Percentiles rank a stretch among this genome's conserved stretches.
These are phyloP conservation scores for Lachancea meyersii DNA, from an alignment of 805 yeast species.

Conservation along the genomic window DNA sequence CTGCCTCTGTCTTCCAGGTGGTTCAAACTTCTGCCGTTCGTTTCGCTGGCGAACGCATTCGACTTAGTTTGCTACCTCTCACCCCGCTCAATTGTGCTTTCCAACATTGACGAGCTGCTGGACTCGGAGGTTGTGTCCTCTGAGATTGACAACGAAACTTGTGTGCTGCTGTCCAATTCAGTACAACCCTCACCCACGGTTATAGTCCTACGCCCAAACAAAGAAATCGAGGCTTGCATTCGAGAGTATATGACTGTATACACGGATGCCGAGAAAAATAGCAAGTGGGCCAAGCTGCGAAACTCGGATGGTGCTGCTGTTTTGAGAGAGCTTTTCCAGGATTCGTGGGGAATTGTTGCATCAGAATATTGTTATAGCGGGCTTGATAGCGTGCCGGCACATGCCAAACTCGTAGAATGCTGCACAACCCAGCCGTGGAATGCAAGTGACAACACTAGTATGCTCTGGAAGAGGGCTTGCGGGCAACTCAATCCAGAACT, in stretches of 20 bases:
- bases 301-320: slow-evolving; percentile 18
- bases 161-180: slow-evolving; percentile 28
- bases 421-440: slow-evolving; percentile 5
- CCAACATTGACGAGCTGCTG: slow-evolving; percentile 29
- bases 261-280: slow-evolving; percentile 15
- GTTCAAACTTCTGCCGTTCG: slow-evolving; percentile 20
- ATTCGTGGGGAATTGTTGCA: slow-evolving; percentile 26
- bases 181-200: slow-evolving; percentile 8
- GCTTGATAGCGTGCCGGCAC: slow-evolving; percentile 1
- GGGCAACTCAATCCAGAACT: neutral
- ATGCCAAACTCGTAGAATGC: slow-evolving; percentile 4
- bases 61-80: slow-evolving; percentile 31
- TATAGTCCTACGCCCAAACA: slow-evolving; percentile 25
- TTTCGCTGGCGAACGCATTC: slow-evolving; percentile 17
- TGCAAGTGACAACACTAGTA: neutral
- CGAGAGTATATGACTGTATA: slow-evolving; percentile 31
- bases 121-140: slow-evolving; percentile 20
- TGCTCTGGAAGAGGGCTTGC: slow-evolving; percentile 4
- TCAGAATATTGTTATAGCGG: slow-evolving; percentile 8
- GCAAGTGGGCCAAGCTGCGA: slow-evolving; percentile 14
- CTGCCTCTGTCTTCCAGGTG: slow-evolving; percentile 7
- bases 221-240: slow-evolving; percentile 29
- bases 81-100: slow-evolving; percentile 25
- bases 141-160: slow-evolving; percentile 34
- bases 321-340: slow-evolving; percentile 25